Conservation (phyloP, 805 yeast species). For the Priceomyces fermenticarens region DNA sequence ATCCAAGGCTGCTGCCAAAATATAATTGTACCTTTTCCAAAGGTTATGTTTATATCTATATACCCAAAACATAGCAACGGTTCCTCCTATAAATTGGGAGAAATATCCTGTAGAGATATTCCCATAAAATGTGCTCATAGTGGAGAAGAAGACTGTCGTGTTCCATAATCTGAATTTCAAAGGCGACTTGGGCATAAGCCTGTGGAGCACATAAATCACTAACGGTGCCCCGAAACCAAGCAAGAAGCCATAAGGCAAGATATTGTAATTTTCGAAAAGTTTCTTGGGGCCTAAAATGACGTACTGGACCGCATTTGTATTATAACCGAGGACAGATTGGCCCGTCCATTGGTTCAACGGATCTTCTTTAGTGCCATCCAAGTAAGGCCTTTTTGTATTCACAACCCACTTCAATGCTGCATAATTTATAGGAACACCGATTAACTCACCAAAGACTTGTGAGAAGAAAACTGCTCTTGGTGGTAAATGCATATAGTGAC, state of each 20-base stretch:
- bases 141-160: conserved; percentile 47
- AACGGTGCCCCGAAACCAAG: conserved; percentile 40
- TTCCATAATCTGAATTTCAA: conserved; percentile 38
- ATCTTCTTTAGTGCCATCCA: conserved; percentile 33
- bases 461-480: conserved; percentile 50
- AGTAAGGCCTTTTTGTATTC: conserved; percentile 33
- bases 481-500: conserved; percentile 52
- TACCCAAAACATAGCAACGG: conserved; percentile 45
- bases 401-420: conserved; percentile 48
- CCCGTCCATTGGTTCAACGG: conserved; percentile 55
- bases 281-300: conserved; percentile 49
- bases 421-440: conserved; percentile 54
- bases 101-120: conserved; percentile 48
- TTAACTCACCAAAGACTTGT: conserved; percentile 49
- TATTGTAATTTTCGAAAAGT: conserved; percentile 40
- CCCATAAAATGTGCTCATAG: conserved; percentile 48
- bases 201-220: conserved; percentile 25
- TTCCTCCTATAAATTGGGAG: conserved; percentile 47
- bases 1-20: conserved; percentile 50
- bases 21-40: conserved; percentile 46
- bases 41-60: conserved; percentile 33
- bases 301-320: conserved; percentile 50
- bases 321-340: conserved; percentile 37
- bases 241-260: conserved; percentile 44
- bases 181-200: conserved; percentile 18